A percentile compares a stretch with the other conserved stretches of the same genome.
These are phyloP conservation scores for Podospora pseudopauciseta DNA, from an alignment of 495 filamentous ascomycete species.

Conservation along the genomic window DNA sequence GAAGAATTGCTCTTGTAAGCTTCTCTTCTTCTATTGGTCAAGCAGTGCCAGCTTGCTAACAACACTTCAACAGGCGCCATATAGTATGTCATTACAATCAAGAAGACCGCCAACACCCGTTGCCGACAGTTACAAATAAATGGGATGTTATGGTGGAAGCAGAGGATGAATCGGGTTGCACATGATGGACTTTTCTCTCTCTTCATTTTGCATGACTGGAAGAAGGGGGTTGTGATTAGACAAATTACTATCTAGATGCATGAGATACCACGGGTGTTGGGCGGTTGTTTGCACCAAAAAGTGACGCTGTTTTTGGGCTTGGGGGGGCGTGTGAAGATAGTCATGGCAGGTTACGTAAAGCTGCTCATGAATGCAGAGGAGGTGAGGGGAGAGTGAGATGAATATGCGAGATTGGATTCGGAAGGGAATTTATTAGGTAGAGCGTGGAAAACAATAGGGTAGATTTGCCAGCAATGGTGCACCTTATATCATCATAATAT, in stretches of 20 bases:
- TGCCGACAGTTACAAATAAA: constrained; percentile 33
- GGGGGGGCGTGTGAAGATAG: neutral
- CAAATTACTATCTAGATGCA: constrained; percentile 2
- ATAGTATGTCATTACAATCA: constrained; percentile 58
- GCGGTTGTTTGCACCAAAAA: neutral
- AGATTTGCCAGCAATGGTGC: neutral
- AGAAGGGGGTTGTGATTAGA: neutral
- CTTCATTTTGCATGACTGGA: constrained; percentile 17
- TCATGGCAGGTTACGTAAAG: neutral
- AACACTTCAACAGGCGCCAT: constrained; percentile 50
- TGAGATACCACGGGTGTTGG: neutral
- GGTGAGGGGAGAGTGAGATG: neutral
- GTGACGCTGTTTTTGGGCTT: neutral
- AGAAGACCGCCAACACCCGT: constrained; percentile 53
- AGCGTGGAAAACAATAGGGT: neutral
- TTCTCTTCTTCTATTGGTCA: constrained; percentile 15
- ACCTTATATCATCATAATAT: too few relatives aligned
- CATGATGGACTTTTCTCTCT: neutral
- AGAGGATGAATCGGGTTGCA: neutral
- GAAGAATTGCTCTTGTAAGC: constrained; percentile 87
- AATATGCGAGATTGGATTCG: neutral
- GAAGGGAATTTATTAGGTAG: neutral
- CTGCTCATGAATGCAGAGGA: neutral
- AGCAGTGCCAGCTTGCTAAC: constrained; percentile 11
- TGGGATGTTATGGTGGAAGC: neutral